Conservation (phyloP, 805 yeast genomes). For the Candida ascalaphidarum region DNA sequence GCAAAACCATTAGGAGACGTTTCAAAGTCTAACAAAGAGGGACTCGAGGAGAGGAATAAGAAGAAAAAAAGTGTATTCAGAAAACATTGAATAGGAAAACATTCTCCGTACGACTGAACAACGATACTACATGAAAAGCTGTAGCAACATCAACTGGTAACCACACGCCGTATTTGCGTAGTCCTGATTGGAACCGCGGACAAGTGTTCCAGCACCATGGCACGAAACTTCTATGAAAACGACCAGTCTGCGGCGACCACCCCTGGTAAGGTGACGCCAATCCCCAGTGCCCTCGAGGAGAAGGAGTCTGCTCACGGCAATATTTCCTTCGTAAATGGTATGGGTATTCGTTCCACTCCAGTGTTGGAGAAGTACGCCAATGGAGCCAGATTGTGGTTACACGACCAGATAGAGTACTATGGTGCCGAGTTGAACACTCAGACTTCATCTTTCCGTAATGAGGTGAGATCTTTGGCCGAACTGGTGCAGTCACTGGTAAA, state of each 20-base stretch:
- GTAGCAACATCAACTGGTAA: too few relatives aligned
- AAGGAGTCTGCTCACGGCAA: slow-evolving; percentile 32
- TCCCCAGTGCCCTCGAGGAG: slow-evolving; percentile 25
- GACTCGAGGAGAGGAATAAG: too few relatives aligned
- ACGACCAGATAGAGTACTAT: slow-evolving; percentile 25
- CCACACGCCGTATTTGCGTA: too few relatives aligned
- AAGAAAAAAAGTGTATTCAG: too few relatives aligned
- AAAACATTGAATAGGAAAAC: too few relatives aligned
- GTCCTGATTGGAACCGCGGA: too few relatives aligned
- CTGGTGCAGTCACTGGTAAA: slow-evolving; percentile 27
- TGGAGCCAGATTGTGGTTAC: slow-evolving; percentile 27
- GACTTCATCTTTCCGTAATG: slow-evolving; percentile 39
- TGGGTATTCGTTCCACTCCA: slow-evolving; percentile 44
- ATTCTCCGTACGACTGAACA: too few relatives aligned
- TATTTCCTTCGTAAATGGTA: slow-evolving; percentile 39
- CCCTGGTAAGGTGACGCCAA: slow-evolving; percentile 38
- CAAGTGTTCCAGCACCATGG: too few relatives aligned
- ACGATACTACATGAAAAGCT: too few relatives aligned
- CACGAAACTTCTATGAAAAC: slow-evolving; percentile 47
- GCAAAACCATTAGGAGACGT: too few relatives aligned
- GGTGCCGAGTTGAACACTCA: slow-evolving; percentile 40
- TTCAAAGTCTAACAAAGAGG: too few relatives aligned
- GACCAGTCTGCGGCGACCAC: slow-evolving; percentile 38
- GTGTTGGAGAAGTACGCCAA: slow-evolving; percentile 36
- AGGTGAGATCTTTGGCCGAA: slow-evolving; percentile 19